Percentiles rank a stretch among this genome's conserved stretches.
phyloP scores from a whole-genome alignment of 2,329 filamentous ascomycete species.

The Ophiostoma montium region DNA sequence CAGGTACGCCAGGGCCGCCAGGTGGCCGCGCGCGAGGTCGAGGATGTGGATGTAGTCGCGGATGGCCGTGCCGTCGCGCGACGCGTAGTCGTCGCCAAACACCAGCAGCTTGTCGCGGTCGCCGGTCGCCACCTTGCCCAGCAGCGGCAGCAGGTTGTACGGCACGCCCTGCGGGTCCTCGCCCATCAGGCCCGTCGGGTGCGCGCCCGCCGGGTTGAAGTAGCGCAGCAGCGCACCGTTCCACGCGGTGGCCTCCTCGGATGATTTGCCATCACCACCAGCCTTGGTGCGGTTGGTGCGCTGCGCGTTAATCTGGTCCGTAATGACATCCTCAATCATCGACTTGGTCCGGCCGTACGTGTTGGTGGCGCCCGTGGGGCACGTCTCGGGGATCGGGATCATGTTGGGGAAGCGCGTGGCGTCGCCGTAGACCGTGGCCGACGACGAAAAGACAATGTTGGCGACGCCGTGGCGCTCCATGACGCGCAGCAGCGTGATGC shows the following conservation, averaged over 20 bases:
- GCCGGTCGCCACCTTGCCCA: constrained; percentile 91
- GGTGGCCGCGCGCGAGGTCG: constrained; percentile 73
- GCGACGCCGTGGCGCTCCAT: constrained; percentile 84
- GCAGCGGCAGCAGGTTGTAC: constrained; percentile 85
- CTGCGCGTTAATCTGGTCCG: constrained; percentile 77
- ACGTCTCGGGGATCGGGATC: constrained; percentile 97
- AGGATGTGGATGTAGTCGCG: constrained; percentile 97
- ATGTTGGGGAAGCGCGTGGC: constrained; percentile 92
- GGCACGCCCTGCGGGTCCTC: constrained; percentile 94
- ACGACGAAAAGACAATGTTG: constrained; percentile 98
- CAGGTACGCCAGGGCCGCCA: constrained; percentile 82
- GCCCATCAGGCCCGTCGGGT: constrained; percentile 93
- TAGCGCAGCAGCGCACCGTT: constrained; percentile 89
- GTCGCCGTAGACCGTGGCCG: constrained; percentile 95
- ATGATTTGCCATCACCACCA: constrained; percentile 59
- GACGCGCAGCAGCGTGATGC: constrained; percentile 68
- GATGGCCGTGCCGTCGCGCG: constrained; percentile 83
- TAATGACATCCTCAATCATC: constrained; percentile 82
- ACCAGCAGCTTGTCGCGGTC: constrained; percentile 89
- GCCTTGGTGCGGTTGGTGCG: constrained; percentile 69
- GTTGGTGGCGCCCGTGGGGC: constrained; percentile 92
- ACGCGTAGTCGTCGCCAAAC: constrained; percentile 87
- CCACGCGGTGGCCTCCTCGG: constrained; percentile 66
- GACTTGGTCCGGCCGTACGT: constrained; percentile 96
- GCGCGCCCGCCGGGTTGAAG: constrained; percentile 93